phyloP scores from a whole-genome alignment of 1,139 yeast genomes.

The Ogataea hybrid region DNA sequence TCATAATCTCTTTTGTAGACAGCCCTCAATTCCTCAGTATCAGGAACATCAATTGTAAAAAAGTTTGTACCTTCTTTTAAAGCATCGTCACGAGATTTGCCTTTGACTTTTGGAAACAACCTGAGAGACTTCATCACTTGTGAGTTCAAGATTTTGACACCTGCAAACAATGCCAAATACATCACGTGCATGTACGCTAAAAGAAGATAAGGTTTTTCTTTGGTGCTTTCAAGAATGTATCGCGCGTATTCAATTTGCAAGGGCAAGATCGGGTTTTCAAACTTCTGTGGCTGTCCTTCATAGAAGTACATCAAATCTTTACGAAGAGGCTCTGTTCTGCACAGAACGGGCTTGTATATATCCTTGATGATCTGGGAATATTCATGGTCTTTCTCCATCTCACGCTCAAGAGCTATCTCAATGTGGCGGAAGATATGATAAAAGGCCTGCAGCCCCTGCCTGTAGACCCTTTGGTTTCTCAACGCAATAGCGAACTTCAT shows the following conservation, averaged over 20 bases:
- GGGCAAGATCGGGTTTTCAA: conserved; percentile 53
- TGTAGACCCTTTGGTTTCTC: conserved; percentile 69
- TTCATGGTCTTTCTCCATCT: conserved; percentile 43
- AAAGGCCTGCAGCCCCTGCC: conserved; percentile 78
- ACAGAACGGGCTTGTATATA: conserved; percentile 72
- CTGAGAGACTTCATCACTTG: conserved; percentile 66
- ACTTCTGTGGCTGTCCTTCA: conserved; percentile 52
- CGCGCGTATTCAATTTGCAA: conserved; percentile 61
- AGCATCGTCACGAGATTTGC: conserved; percentile 60
- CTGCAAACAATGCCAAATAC: conserved; percentile 85
- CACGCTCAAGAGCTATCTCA: conserved; percentile 53
- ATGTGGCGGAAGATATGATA: conserved; percentile 73
- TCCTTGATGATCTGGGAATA: conserved; percentile 44
- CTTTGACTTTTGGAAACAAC: conserved; percentile 70
- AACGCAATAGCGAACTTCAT: conserved; percentile 72
- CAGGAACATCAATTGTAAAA: conserved; percentile 69
- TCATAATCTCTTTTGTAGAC: conserved; percentile 76
- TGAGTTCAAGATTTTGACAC: conserved; percentile 74
- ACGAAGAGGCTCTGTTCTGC: conserved; percentile 56
- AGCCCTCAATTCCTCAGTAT: conserved; percentile 62
- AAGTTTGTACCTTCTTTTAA: conserved; percentile 64
- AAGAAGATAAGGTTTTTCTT: conserved; percentile 65
- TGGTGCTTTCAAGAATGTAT: conserved; percentile 54
- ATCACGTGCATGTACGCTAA: conserved; percentile 86
- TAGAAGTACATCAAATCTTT: conserved; percentile 69